Conservation (phyloP, 495 filamentous ascomycete species). For the Aspergillus heteromorphus region DNA sequence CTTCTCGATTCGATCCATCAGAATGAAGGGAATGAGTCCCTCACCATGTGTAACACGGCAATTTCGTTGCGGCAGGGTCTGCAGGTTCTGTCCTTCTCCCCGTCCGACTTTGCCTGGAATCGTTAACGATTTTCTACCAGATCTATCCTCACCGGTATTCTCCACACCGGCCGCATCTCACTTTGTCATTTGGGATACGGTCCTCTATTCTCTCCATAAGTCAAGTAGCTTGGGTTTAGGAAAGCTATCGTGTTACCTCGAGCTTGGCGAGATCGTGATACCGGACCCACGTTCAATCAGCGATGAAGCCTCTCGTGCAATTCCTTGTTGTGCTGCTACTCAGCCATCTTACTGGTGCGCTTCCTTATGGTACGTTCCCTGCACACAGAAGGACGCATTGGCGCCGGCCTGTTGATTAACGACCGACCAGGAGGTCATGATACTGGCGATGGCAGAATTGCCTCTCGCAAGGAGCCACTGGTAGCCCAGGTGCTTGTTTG, state of each 20-base stretch:
- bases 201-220: too few species aligned
- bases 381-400: background rate
- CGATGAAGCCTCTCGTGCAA: conserved; percentile 11
- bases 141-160: background rate
- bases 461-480: conserved; percentile 18
- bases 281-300: background rate
- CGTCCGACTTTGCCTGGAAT: too few species aligned
- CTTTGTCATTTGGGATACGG: background rate
- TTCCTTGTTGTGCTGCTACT: conserved; percentile 10
- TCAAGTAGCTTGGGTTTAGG: too few species aligned
- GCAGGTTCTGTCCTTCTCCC: background rate
- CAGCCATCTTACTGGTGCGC: conserved; percentile 4
- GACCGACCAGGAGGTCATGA: background rate
- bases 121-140: background rate
- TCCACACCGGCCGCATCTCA: background rate
- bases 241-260: too few species aligned
- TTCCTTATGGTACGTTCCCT: conserved; percentile 13
- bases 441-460: conserved; percentile 1
- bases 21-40: background rate
- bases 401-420: background rate
- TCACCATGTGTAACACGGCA: background rate
- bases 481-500: conserved; percentile 53
- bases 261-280: background rate
- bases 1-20: background rate
- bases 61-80: background rate